Percentiles rank a stretch among this genome's conserved stretches.
These are phyloP conservation scores for Dactylellina cionopaga DNA, from an alignment of 2,329 filamentous ascomycete genomes.

Conservation along the genomic window DNA sequence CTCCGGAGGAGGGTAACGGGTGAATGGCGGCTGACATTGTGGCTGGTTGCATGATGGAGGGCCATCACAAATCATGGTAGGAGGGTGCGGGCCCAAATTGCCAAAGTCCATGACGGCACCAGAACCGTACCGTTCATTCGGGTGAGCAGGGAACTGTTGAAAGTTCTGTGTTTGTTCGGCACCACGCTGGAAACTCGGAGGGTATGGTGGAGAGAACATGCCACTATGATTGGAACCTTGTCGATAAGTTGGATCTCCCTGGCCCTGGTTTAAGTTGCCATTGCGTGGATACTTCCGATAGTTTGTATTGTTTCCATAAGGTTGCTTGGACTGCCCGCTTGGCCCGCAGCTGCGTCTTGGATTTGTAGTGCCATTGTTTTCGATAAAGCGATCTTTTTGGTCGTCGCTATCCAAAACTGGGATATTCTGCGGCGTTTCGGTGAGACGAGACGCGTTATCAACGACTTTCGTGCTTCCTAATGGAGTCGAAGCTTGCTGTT, in stretches of 20 bases:
- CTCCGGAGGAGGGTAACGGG: slow-evolving; percentile 13
- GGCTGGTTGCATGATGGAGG: slow-evolving; percentile 46
- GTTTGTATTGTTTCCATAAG: neutral
- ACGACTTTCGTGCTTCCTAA: neutral
- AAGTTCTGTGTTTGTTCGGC: neutral
- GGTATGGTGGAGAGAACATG: neutral
- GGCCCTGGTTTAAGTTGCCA: slow-evolving; percentile 1
- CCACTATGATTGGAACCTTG: neutral
- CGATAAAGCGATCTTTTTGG: slow-evolving; percentile 6
- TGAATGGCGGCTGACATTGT: slow-evolving; percentile 14
- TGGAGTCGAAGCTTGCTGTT: neutral
- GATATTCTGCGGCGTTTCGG: slow-evolving; percentile 1
- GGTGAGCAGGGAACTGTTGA: neutral
- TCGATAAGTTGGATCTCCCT: slow-evolving; percentile 2
- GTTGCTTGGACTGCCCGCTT: neutral
- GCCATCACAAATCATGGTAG: slow-evolving; percentile 31
- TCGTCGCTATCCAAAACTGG: neutral
- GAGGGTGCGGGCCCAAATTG: slow-evolving; percentile 14
- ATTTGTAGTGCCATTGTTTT: neutral
- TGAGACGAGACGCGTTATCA: neutral
- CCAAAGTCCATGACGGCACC: slow-evolving; percentile 5
- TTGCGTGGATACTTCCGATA: slow-evolving; percentile 16
- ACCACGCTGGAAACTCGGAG: neutral
- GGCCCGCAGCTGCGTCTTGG: slow-evolving; percentile 3
- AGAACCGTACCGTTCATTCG: slow-evolving; percentile 17